A percentile compares a stretch with the other conserved stretches of the same genome.
Evolutionary conservation across 2,329 filamentous ascomycete species (phyloP).

Genomic region (Saccharata proteae): DNA sequence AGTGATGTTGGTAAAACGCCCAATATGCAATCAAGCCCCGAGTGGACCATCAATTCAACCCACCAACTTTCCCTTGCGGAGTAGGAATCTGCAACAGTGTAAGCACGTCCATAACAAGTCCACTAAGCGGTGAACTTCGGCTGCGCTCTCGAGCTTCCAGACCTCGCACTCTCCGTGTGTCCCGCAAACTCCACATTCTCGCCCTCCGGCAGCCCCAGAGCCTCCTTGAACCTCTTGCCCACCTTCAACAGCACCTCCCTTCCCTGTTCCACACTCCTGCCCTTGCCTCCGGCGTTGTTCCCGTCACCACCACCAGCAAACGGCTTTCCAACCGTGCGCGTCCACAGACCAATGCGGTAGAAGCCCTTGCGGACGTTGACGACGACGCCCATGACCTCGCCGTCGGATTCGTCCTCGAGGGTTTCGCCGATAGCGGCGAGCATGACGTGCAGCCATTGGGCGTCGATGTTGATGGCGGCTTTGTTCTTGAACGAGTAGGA

Average conservation of each 20-base stretch:
- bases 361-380: constrained; percentile 98
- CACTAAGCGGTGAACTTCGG: constrained; percentile 75
- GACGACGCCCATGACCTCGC: constrained; percentile 97
- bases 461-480: constrained; percentile 80
- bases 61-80: constrained; percentile 3
- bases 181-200: constrained; percentile 91
- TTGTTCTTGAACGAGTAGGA: constrained; percentile 97
- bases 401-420: constrained; percentile 85
- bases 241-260: constrained; percentile 75
- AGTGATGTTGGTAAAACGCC: constrained; percentile 7
- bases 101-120: constrained; percentile 1
- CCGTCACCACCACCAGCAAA: constrained; percentile 64
- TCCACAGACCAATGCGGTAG: constrained; percentile 97
- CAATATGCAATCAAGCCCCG: constrained; percentile 5
- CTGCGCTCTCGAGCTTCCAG: constrained; percentile 89
- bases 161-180: constrained; percentile 86
- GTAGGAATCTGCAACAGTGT: constrained; percentile 4
- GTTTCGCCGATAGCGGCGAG: constrained; percentile 95
- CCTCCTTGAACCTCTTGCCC: constrained; percentile 83
- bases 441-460: constrained; percentile 95
- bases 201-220: constrained; percentile 62
- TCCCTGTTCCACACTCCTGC: constrained; percentile 67
- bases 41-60: constrained; percentile 1
- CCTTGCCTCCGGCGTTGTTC: constrained; percentile 63
- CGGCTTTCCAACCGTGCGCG: constrained; percentile 78